phyloP scores from a whole-genome alignment of 2,329 filamentous ascomycete genomes.

The Clonostachys chloroleuca region DNA sequence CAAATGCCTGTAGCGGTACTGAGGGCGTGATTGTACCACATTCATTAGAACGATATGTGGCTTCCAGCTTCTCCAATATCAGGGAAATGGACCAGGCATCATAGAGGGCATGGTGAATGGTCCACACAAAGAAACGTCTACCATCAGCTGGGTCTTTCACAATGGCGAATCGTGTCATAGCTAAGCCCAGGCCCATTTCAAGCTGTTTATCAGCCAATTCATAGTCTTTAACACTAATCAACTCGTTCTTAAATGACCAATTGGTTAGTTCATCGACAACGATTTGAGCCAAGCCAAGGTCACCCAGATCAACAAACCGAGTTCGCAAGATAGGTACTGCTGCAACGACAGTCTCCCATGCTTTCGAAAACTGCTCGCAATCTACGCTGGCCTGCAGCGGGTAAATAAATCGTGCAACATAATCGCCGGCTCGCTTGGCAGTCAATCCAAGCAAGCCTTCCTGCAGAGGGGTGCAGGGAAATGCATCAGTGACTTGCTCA shows the following conservation, averaged over 20 bases:
- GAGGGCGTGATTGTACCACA: background rate
- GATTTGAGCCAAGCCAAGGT: slow-evolving; percentile 31
- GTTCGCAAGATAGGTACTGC: background rate
- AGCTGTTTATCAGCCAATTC: slow-evolving; percentile 21
- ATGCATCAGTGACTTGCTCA: background rate
- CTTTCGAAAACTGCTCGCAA: background rate
- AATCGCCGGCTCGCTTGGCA: background rate
- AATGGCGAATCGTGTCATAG: slow-evolving; percentile 9
- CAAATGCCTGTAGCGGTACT: slow-evolving; percentile 30
- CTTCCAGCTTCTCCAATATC: background rate
- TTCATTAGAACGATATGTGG: background rate
- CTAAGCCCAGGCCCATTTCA: slow-evolving; percentile 11
- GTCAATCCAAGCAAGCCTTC: slow-evolving; percentile 1
- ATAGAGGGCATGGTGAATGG: slow-evolving; percentile 11
- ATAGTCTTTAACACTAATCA: slow-evolving; percentile 18
- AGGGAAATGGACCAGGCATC: slow-evolving; percentile 8
- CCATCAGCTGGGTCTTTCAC: background rate
- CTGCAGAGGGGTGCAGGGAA: slow-evolving; percentile 2
- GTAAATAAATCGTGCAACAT: background rate
- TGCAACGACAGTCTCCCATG: background rate
- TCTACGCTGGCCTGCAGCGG: background rate
- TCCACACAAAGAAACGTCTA: slow-evolving; percentile 9
- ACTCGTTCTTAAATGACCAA: too few relatives aligned
- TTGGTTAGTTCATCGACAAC: slow-evolving; percentile 19
- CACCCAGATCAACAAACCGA: background rate